Conservation (phyloP, 495 filamentous ascomycete species). For the Aspergillus avenaceus region DNA sequence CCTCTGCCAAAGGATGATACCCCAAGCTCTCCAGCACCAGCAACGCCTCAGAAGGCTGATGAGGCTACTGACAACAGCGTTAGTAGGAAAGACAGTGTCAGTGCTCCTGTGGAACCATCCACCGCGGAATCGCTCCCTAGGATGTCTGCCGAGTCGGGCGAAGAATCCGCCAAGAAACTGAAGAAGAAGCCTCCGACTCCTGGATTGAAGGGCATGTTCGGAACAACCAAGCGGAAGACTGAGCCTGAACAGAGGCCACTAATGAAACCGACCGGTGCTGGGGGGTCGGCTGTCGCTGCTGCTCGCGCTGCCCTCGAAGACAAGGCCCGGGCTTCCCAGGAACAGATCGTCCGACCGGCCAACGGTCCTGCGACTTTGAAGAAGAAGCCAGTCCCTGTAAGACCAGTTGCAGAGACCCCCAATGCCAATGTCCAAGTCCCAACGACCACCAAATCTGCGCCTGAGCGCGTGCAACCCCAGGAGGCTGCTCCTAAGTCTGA, state of each 20-base stretch:
- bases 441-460: constrained; percentile 8
- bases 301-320: constrained; percentile 48
- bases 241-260: constrained; percentile 22
- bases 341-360: constrained; percentile 18
- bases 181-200: constrained; percentile 46
- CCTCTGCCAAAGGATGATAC: constrained; percentile 25
- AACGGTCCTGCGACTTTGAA: constrained; percentile 23
- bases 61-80: neutral
- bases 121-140: constrained; percentile 23
- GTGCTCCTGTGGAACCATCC: constrained; percentile 19
- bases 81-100: constrained; percentile 12
- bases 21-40: constrained; percentile 1
- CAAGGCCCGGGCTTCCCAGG: constrained; percentile 38
- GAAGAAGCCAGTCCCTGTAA: constrained; percentile 34
- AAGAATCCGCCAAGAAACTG: constrained; percentile 33
- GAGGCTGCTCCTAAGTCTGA: constrained; percentile 8
- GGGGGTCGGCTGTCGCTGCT: constrained; percentile 42
- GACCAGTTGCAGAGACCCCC: constrained; percentile 18
- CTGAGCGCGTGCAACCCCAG: constrained; percentile 13
- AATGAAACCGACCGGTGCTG: constrained; percentile 34
- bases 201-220: constrained; percentile 48
- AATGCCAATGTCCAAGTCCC: neutral
- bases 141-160: constrained; percentile 22
- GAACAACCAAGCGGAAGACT: constrained; percentile 38
- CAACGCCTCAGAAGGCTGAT: constrained; percentile 9